A percentile compares a stretch with the other conserved stretches of the same genome.
These are phyloP conservation scores for Fistulinella cinereoalba DNA, from an alignment of 1,284 basidiomycete genomes.

Conservation along the genomic window DNA sequence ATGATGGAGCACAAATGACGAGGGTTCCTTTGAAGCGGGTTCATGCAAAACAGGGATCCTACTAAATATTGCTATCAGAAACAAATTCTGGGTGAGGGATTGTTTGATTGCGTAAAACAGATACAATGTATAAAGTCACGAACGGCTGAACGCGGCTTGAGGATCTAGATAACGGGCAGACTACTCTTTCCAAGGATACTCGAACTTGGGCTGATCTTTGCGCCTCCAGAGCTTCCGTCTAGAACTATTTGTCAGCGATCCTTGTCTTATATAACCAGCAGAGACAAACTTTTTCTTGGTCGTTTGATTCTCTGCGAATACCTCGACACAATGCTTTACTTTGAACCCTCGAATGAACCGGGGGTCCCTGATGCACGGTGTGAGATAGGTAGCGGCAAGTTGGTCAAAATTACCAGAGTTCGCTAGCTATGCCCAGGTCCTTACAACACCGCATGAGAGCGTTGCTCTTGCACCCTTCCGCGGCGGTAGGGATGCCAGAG, in stretches of 20 bases:
- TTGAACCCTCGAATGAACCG: constrained; percentile 95
- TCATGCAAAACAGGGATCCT: too few relatives aligned
- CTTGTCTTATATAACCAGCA: background rate
- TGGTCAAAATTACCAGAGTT: constrained; percentile 93
- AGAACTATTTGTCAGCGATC: constrained; percentile 10
- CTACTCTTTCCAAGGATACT: constrained; percentile 84
- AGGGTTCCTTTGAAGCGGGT: too few relatives aligned
- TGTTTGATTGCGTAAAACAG: background rate
- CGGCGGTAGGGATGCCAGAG: constrained; percentile 87
- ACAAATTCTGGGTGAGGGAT: too few relatives aligned
- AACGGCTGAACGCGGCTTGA: background rate
- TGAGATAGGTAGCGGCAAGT: background rate
- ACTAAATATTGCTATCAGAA: too few relatives aligned
- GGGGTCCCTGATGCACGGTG: constrained; percentile 71
- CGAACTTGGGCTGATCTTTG: constrained; percentile 81
- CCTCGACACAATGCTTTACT: constrained; percentile 78
- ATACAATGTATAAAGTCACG: background rate
- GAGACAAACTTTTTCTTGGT: constrained; percentile 85
- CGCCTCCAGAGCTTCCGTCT: constrained; percentile 91
- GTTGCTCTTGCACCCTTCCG: constrained; percentile 95
- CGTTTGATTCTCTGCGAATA: constrained; percentile 77
- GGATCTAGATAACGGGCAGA: background rate
- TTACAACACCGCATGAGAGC: constrained; percentile 98
- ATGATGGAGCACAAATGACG: too few relatives aligned
- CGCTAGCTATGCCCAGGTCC: constrained; percentile 93